Evolutionary conservation across 148 eudicot genomes (phyloP).

Genomic region (Nyssa sinensis): DNA sequence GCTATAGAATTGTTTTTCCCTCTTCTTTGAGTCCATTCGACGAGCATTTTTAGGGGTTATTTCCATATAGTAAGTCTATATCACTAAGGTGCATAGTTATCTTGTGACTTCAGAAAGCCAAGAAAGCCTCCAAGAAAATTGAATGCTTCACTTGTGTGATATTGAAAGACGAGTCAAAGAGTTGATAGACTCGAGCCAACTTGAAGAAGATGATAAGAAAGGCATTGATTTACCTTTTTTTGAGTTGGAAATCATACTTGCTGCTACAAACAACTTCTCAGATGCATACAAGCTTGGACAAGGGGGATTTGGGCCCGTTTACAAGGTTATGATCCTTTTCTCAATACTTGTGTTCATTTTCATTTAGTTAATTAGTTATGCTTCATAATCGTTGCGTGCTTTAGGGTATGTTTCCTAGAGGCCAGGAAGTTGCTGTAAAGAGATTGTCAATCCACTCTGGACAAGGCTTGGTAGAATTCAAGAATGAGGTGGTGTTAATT

Average conservation of each 20-base stretch:
- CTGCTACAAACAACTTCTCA: constrained; percentile 19
- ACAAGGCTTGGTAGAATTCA: constrained; percentile 20
- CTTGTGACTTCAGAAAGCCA: not conserved
- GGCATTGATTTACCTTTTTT: constrained; percentile 17
- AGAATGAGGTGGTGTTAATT: constrained; percentile 19
- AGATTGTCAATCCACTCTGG: constrained; percentile 15
- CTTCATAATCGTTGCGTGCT: not conserved
- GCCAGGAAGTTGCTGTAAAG: constrained; percentile 19
- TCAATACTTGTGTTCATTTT: not conserved
- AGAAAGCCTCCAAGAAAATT: not conserved
- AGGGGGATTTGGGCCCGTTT: constrained; percentile 26
- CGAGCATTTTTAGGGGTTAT: not conserved
- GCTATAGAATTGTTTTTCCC: too few species aligned
- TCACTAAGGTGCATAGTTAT: not conserved
- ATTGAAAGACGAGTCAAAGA: not conserved
- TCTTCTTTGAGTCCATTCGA: too few species aligned
- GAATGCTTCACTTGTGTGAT: not conserved
- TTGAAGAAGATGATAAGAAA: constrained; percentile 13
- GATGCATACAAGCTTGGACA: constrained; percentile 14
- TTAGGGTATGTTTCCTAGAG: constrained; percentile 16
- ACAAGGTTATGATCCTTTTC: constrained; percentile 15
- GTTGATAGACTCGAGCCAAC: not conserved
- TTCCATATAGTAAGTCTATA: not conserved
- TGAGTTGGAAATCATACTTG: constrained; percentile 15
- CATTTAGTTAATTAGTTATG: too few species aligned